Evolutionary conservation across 805 yeast species (phyloP).

Genomic region (Ogataea wickerhamii): DNA sequence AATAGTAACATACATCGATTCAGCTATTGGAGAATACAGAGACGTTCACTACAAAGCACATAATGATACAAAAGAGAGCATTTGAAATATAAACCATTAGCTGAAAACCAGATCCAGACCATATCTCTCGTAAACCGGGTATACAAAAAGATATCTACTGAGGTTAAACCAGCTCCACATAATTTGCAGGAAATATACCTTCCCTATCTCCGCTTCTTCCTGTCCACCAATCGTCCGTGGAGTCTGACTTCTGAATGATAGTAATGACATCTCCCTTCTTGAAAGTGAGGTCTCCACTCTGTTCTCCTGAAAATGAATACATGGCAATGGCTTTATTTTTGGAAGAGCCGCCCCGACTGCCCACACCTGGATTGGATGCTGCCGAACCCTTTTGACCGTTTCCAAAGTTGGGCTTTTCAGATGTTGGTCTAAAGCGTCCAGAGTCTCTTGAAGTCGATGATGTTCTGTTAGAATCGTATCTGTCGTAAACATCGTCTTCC

Average conservation of each 20-base stretch:
- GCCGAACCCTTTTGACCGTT: constrained; percentile 5
- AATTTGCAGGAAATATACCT: constrained; percentile 97
- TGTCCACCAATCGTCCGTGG: constrained; percentile 98
- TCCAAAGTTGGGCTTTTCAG: constrained; percentile 36
- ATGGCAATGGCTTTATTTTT: constrained; percentile 82
- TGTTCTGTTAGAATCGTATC: constrained; percentile 29
- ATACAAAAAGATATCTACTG: neutral
- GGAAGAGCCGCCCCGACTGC: constrained; percentile 35
- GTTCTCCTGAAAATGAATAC: constrained; percentile 86
- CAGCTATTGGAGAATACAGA: too few species aligned
- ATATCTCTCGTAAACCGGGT: too few species aligned
- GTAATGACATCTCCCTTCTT: constrained; percentile 92
- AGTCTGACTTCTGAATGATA: constrained; percentile 78
- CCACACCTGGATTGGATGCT: constrained; percentile 36
- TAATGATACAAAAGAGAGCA: too few species aligned
- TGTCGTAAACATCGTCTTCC: constrained; percentile 87
- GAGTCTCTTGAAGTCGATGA: constrained; percentile 22
- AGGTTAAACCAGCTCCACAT: constrained; percentile 69
- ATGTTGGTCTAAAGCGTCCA: constrained; percentile 31
- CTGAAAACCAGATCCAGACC: too few species aligned
- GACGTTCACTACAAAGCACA: too few species aligned
- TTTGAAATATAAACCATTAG: too few species aligned
- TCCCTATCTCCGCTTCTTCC: constrained; percentile 79
- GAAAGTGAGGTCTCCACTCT: constrained; percentile 88
- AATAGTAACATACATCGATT: too few species aligned